Evolutionary conservation across 768 basidiomycete species (phyloP).

Genomic region (Sutorius australiensis): DNA sequence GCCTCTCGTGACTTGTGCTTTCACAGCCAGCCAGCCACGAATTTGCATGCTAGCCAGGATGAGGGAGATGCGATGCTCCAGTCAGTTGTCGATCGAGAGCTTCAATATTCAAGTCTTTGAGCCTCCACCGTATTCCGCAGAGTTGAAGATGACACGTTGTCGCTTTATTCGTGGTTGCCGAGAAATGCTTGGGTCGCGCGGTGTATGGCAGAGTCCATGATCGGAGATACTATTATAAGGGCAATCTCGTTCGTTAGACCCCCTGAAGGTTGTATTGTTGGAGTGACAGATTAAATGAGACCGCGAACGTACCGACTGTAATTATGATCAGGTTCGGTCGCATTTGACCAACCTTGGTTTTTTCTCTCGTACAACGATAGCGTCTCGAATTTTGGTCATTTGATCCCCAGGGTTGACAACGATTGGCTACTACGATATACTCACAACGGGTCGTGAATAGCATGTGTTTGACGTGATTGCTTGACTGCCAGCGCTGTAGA

Average conservation of each 20-base stretch:
- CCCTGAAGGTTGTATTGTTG: neutral
- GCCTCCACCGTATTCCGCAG: too few species aligned
- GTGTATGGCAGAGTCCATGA: neutral
- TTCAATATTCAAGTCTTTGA: neutral
- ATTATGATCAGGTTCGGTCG: neutral
- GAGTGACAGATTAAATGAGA: neutral
- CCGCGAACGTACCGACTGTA: neutral
- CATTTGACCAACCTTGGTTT: too few species aligned
- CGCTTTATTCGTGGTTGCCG: neutral
- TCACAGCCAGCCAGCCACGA: slow-evolving; percentile 4
- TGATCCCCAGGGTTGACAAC: neutral
- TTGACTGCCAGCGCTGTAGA: too few species aligned
- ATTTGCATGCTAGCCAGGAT: neutral
- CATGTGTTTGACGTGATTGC: too few species aligned
- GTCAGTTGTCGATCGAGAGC: neutral
- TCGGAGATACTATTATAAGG: neutral
- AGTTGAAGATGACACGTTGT: neutral
- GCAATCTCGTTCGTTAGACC: neutral
- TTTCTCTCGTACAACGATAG: neutral
- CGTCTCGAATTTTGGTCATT: neutral
- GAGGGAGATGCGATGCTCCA: neutral
- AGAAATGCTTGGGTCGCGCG: neutral
- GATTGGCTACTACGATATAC: too few species aligned
- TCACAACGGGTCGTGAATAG: too few species aligned
- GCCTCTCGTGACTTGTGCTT: slow-evolving; percentile 15